Base-by-base conservation (phyloP, 225 moss, liverwort and hornwort genomes). In the Climacium dendroides region DNA sequence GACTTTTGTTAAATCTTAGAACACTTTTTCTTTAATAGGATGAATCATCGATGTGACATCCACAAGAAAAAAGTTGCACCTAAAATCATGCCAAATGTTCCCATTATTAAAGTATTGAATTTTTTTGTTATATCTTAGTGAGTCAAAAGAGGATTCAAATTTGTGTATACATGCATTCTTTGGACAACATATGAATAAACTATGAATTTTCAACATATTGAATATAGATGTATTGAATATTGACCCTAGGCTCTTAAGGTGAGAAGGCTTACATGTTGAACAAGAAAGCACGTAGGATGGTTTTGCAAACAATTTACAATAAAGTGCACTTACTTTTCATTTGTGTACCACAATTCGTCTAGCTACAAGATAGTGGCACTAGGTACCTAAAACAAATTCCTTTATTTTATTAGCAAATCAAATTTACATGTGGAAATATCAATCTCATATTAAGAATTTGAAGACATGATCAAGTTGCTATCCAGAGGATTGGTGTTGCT, bases 261-360 rank as follows among this genome's bases (percentile, higher is more conserved):
- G 18, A 47, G 6, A 29, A 47, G 17, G 11, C 19, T 29, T 19
- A 30, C 19, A 47, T 47, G 17, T 47, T 73, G 18, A 4, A 14
- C 15, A 43, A 47, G 17, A 47, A 28, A 3, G 2, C 45, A 26
- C 1, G 6, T 73, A 6, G 17, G 9, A 29, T 1, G 3, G 5
- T 12, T 52, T 75, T 52, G 32, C 8, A 50, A 52, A 8, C 7
- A 74, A 75, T 52, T 52, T 13, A 75, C 19, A 50, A 48, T 50
- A 7, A 74, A 3, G 12, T 32, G 7, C 20, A 74, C 3, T 72
- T 72, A 29, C 28, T 45, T 73, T 72, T 10, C 73, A 73, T 28
- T 10, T 47, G 9, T 29, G 6, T 45, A 45, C 6, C 2, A 3
- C 3, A 45, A 0, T 45, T 29, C 2, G 2, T 2, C 13, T 45